Evolutionary conservation across 1,284 basidiomycete species (phyloP).

Genomic region (Polyporus tsugae): DNA sequence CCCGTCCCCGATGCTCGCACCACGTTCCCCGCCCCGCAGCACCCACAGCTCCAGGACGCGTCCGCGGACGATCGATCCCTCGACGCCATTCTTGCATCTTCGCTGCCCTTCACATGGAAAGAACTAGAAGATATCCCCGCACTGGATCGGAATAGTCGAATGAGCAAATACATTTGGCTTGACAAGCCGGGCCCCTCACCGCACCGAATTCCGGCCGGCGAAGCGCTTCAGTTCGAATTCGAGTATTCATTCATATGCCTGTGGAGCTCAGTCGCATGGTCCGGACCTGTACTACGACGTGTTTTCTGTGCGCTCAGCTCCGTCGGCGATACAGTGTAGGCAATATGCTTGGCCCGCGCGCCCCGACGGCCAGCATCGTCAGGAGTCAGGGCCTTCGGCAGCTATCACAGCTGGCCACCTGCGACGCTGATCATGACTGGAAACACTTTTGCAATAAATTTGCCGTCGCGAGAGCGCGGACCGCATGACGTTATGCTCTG

Average conservation of each 20-base stretch:
- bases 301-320: not conserved
- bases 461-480: not conserved
- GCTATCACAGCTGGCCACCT: not conserved
- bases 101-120: conserved; percentile 3
- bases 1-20: not conserved
- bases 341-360: not conserved
- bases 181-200: not conserved
- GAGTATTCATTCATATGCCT: not conserved
- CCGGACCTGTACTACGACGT: not conserved
- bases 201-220: not conserved
- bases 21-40: not conserved
- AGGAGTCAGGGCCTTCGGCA: not conserved
- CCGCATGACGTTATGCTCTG: conserved; percentile 1
- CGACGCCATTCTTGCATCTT: not conserved
- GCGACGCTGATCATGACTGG: not conserved
- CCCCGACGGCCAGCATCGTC: not conserved
- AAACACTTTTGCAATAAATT: not conserved
- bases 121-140: not conserved
- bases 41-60: not conserved
- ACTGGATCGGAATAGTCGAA: not conserved
- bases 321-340: not conserved
- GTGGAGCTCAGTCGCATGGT: not conserved
- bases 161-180: not conserved
- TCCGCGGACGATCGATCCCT: not conserved
- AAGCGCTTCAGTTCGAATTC: not conserved